Percentiles rank a stretch among this genome's conserved stretches.
Conservation (phyloP, 176 grass and related monocot genomes). For the Triticum turgidum region DNA sequence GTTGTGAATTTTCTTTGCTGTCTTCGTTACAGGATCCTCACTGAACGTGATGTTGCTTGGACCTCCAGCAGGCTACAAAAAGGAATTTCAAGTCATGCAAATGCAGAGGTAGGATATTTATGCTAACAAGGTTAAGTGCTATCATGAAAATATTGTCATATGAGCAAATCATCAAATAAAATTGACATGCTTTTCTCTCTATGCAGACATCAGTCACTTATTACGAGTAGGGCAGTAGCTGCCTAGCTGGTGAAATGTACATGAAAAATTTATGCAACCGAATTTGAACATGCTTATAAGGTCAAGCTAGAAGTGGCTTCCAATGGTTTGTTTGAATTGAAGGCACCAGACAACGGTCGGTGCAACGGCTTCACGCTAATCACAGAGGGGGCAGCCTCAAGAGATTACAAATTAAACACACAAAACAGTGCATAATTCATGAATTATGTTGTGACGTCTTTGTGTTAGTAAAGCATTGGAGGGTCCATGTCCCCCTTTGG, state of each 20-base stretch:
- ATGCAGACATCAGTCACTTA: neutral
- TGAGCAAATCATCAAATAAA: neutral
- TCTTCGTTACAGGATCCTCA: slow-evolving; percentile 60
- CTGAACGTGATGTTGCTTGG: slow-evolving; percentile 68
- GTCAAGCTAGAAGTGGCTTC: neutral
- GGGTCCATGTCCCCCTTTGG: neutral
- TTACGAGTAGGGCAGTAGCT: neutral
- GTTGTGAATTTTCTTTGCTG: slow-evolving; percentile 74
- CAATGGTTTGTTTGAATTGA: neutral
- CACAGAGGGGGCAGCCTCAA: neutral
- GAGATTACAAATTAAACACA: neutral
- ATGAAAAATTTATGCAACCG: neutral
- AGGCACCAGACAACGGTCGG: neutral
- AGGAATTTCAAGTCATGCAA: slow-evolving; percentile 14
- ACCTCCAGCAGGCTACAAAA: slow-evolving; percentile 66
- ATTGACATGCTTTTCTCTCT: neutral
- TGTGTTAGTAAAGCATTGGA: neutral
- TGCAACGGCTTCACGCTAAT: neutral
- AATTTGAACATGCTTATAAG: neutral
- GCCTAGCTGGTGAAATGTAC: neutral
- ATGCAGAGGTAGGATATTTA: slow-evolving; percentile 20
- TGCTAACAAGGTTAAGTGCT: neutral
- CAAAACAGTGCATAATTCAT: neutral
- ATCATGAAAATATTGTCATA: neutral
- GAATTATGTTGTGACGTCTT: neutral